Conservation (phyloP, 2,329 filamentous ascomycete genomes). For the Arthrobotrys sphaeroides region DNA sequence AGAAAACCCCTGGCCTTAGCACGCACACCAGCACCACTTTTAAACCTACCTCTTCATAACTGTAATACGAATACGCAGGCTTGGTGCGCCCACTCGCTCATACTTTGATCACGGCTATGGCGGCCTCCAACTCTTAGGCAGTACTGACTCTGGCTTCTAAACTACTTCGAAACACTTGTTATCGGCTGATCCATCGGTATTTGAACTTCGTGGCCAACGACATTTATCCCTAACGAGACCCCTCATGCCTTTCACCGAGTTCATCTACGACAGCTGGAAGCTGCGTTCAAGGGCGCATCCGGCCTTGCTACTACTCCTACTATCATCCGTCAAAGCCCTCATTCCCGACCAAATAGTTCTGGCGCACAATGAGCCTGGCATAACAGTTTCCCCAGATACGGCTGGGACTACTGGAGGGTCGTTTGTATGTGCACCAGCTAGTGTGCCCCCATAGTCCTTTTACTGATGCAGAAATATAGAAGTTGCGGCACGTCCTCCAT, state of each 20-base stretch:
- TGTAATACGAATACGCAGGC: background rate
- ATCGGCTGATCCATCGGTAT: background rate
- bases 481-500: constrained; percentile 87
- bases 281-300: constrained; percentile 21
- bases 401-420: background rate
- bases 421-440: constrained; percentile 26
- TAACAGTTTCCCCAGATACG: background rate
- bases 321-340: constrained; percentile 1
- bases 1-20: background rate
- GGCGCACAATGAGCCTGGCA: background rate
- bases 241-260: background rate
- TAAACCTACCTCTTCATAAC: background rate
- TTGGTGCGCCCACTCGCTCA: background rate
- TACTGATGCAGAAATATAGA: background rate
- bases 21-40: background rate
- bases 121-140: background rate
- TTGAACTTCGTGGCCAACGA: background rate
- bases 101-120: background rate
- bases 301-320: background rate
- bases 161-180: background rate
- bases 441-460: background rate
- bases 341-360: constrained; percentile 17
- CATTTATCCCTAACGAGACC: background rate
- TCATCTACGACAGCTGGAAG: constrained; percentile 34
- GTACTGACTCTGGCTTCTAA: background rate